Evolutionary conservation across 2,329 filamentous ascomycete genomes (phyloP).

Genomic region (Cercospora sp.): DNA sequence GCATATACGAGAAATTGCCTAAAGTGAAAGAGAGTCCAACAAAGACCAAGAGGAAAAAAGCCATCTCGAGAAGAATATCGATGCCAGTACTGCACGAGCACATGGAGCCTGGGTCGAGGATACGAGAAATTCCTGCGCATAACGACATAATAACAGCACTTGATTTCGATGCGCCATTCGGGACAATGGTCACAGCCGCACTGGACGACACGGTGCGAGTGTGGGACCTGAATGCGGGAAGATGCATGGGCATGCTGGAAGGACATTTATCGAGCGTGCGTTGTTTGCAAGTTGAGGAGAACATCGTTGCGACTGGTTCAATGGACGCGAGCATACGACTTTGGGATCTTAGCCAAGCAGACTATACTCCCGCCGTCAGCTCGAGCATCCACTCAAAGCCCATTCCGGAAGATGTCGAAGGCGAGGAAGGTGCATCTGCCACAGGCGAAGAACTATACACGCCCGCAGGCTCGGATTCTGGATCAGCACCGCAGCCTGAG

Average conservation of each 20-base stretch:
- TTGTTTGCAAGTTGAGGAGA: constrained; percentile 90
- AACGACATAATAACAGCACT: constrained; percentile 83
- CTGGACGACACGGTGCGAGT: constrained; percentile 92
- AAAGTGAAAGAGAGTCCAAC: constrained; percentile 42
- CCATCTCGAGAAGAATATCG: constrained; percentile 69
- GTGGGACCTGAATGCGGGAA: constrained; percentile 92
- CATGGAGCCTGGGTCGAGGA: constrained; percentile 83
- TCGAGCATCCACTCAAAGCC: constrained; percentile 50
- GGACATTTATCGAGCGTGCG: constrained; percentile 94
- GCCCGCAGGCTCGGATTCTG: constrained; percentile 27
- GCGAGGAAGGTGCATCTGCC: constrained; percentile 42
- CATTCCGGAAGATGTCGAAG: constrained; percentile 45
- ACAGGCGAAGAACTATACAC: constrained; percentile 35
- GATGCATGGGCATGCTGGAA: constrained; percentile 87
- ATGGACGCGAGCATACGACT: constrained; percentile 91
- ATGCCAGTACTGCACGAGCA: constrained; percentile 97
- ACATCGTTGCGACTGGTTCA: constrained; percentile 89
- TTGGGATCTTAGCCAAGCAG: constrained; percentile 90
- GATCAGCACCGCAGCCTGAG: constrained; percentile 50
- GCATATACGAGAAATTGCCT: constrained; percentile 91
- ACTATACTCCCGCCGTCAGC: constrained; percentile 68
- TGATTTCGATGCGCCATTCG: constrained; percentile 97
- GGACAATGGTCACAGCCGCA: constrained; percentile 87
- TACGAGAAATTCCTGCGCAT: constrained; percentile 86
- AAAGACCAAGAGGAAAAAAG: constrained; percentile 55